Conservation (phyloP, 164 flowering plant species). For the Vitis rotundifolia region DNA sequence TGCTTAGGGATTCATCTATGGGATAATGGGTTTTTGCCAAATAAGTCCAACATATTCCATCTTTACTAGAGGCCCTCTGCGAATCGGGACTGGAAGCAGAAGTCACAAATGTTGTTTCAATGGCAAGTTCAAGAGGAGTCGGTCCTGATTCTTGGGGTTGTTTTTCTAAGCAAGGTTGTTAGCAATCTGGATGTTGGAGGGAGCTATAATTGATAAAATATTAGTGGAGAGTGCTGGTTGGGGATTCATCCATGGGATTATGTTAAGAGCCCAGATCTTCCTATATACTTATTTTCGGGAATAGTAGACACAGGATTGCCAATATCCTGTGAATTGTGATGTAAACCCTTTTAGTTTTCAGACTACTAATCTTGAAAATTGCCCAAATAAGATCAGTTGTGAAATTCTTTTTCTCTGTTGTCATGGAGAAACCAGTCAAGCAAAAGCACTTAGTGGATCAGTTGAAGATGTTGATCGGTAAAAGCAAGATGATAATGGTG, state of each 20-base stretch:
- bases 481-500: too few species aligned
- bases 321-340: too few species aligned
- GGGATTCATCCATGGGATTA: neutral
- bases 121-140: constrained; percentile 18
- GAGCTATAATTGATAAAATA: constrained; percentile 10
- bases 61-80: constrained; percentile 22
- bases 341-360: too few species aligned
- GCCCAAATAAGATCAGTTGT: too few species aligned
- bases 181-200: constrained; percentile 11
- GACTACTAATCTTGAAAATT: too few species aligned
- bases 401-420: too few species aligned
- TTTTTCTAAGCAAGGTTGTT: constrained; percentile 24
- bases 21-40: constrained; percentile 39
- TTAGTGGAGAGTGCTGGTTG: constrained; percentile 10
- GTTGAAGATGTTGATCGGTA: too few species aligned
- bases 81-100: constrained; percentile 18
- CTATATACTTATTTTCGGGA: too few species aligned
- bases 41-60: constrained; percentile 38
- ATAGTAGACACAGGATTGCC: too few species aligned
- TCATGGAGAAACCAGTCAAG: too few species aligned
- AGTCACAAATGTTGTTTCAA: constrained; percentile 10
- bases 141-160: constrained; percentile 30
- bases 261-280: too few species aligned
- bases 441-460: too few species aligned
- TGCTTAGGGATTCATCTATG: constrained; percentile 19